Conservation (phyloP, 2,329 filamentous ascomycete genomes). For the Colletotrichum abscissum region DNA sequence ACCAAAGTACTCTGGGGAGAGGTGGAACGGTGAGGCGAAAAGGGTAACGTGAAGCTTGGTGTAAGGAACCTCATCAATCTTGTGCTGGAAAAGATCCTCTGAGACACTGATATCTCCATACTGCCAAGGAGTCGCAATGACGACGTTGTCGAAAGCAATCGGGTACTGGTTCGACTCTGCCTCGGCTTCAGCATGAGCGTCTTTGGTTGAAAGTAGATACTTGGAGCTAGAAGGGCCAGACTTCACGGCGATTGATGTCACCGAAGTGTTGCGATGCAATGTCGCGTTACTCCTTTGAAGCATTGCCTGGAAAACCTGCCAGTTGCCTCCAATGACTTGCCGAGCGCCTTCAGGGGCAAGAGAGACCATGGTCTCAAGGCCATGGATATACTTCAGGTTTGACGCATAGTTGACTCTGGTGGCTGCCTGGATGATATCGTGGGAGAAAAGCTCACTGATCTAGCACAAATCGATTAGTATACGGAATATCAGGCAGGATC, state of each 20-base stretch:
- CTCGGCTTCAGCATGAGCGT: conserved; percentile 37
- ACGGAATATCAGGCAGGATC: not conserved
- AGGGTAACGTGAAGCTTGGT: conserved; percentile 89
- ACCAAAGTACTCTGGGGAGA: conserved; percentile 80
- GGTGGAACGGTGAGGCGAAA: conserved; percentile 80
- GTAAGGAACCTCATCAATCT: conserved; percentile 86
- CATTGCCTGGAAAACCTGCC: conserved; percentile 93
- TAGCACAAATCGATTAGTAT: conserved; percentile 40
- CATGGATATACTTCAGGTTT: conserved; percentile 88
- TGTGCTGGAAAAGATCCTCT: conserved; percentile 73
- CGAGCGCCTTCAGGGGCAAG: conserved; percentile 90
- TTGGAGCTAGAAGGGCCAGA: conserved; percentile 50
- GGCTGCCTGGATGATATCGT: conserved; percentile 88
- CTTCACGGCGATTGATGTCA: conserved; percentile 68
- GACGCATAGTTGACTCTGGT: conserved; percentile 96
- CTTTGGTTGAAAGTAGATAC: conserved; percentile 58
- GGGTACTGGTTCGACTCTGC: conserved; percentile 52
- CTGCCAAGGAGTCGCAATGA: conserved; percentile 87
- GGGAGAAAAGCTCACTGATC: conserved; percentile 75
- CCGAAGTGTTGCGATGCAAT: conserved; percentile 74
- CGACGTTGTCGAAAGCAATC: conserved; percentile 78
- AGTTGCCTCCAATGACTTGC: conserved; percentile 86
- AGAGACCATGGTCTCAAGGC: conserved; percentile 89
- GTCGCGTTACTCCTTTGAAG: conserved; percentile 71
- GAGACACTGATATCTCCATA: conserved; percentile 76